Evolutionary conservation across 2,329 filamentous ascomycete genomes (phyloP), one percentile per base, ranked within the genome.

Genomic region (Aureobasidium uvarum): DNA sequence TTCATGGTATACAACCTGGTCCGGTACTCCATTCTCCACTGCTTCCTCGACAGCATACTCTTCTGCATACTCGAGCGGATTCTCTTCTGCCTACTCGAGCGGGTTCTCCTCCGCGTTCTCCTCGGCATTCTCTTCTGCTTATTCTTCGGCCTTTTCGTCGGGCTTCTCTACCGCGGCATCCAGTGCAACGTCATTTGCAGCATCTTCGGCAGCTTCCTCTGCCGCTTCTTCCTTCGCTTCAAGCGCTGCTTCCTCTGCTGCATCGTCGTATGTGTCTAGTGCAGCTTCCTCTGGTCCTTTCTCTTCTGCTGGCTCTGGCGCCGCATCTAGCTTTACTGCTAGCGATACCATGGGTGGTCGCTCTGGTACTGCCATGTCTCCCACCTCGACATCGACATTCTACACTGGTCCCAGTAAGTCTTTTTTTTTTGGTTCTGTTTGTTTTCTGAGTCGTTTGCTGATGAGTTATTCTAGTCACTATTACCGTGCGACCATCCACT

Each of bases 251-350:
- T 67, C 60, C n/a, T 36, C 33, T n/a, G 51, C 55, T 13, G 59
- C 56, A 13, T 64, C 64, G 7, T 64, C 62, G n/a, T 65, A 63
- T 59, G 45, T 8, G 46, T 56, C 66, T 20, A 65, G 58, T 23
- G 67, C 66, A 10, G 50, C 59, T 11, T 56, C 63, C n/a, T 64
- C 62, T 11, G 65, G 68, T 8, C 28, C 56, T 25, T 28, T 67
- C 7, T 67, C 68, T 28, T 52, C 66, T 8, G 52, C 64, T 0
- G 20, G 33, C 16, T 28, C 68, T 25, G 50, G 63, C 25, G 63
- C 66, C 28, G 67, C 68, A n/a, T 66, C 69, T 45, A 69, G 69
- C n/a, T 38, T 39, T 8, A 46, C 60, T 13, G 39, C 28, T 2
- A 54, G 48, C 16, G 60, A 39, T 16, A 33, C 36, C 5, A 64